Base-by-base conservation (phyloP, 1,284 basidiomycete species). In the Rhodotorula sp. region DNA sequence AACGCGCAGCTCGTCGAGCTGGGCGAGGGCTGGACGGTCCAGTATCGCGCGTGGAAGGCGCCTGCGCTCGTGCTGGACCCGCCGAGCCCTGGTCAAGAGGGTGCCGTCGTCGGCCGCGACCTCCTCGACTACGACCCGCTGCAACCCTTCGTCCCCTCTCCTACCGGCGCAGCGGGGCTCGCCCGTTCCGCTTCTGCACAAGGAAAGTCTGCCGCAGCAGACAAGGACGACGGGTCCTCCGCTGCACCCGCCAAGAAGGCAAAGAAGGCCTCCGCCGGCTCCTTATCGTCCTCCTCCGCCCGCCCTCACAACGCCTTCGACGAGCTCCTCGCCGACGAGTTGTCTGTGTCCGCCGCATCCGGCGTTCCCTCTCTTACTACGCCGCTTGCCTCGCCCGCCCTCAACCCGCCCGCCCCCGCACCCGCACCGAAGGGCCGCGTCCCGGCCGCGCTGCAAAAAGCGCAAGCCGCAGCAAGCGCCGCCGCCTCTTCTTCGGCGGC, bases 41-140 rank as follows among this genome's bases (percentile, higher is more conserved):
- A 56, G 48, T 76, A 71, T 66, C 66, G 68, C 21, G 64, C 66
- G 19, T 76, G 74, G 74, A 65, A 63, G 42, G 74, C 70, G 3
- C 63, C 70, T 0, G 68, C 72, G 13, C 46, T 69, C 17, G 58
- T 70, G 14, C 27, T 68, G 42, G 42, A 42, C 41, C 17, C 14
- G 9, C 27, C 25, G 12, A 21, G 9, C 9, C 23, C 1, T 7
- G 44, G 45, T 9, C 52, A 50, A 42, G 49, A 21, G 13, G 23
- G n/a, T 9, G 7, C 41, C n/a, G n/a, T 3, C 3, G 21, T 14
- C 12, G 34, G 34, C 34, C 34, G 34, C 34, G 48, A 41, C 46
- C 10, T 41, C 60, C 46, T n/a, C 61, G 23, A 52, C 9, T 23
- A 45, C 23, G 45, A 46, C 16, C 69, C 59, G 49, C 64, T 61